phyloP scores from a whole-genome alignment of 176 grass and related monocot species.

The Musa itinerans region DNA sequence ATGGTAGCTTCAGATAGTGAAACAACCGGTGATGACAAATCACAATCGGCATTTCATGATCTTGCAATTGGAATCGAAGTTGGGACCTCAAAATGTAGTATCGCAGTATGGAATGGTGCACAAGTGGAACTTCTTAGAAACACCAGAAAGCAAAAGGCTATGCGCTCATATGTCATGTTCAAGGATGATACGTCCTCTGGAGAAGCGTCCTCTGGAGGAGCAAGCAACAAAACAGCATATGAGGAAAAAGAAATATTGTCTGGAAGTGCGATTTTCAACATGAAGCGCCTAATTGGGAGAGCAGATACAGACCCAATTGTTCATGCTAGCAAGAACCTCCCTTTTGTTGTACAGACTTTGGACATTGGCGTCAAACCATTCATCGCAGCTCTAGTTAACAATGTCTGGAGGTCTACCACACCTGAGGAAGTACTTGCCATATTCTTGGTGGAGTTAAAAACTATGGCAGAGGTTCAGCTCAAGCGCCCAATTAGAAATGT shows the following conservation, averaged over 20 bases:
- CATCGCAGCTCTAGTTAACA: constrained; percentile 64
- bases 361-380: constrained; percentile 54
- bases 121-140: constrained; percentile 55
- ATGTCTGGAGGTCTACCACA: constrained; percentile 57
- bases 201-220: constrained; percentile 46
- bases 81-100: constrained; percentile 65
- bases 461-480: constrained; percentile 57
- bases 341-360: constrained; percentile 64
- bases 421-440: constrained; percentile 71
- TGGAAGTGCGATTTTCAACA: constrained; percentile 71
- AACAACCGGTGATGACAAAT: constrained; percentile 43
- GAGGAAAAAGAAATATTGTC: constrained; percentile 60
- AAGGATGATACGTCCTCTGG: constrained; percentile 55
- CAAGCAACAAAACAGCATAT: constrained; percentile 29
- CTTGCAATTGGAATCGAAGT: constrained; percentile 61
- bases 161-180: constrained; percentile 77
- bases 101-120: constrained; percentile 56
- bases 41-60: constrained; percentile 39
- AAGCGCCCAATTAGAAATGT: constrained; percentile 43
- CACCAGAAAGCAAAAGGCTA: constrained; percentile 52
- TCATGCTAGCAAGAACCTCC: constrained; percentile 56
- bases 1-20: constrained; percentile 56
- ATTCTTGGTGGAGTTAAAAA: constrained; percentile 51
- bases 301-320: constrained; percentile 65
- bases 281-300: constrained; percentile 57